Percentiles rank a stretch among this genome's conserved stretches.
phyloP scores from a whole-genome alignment of 2,329 filamentous ascomycete genomes.

The Arthrinium phaeospermum region DNA sequence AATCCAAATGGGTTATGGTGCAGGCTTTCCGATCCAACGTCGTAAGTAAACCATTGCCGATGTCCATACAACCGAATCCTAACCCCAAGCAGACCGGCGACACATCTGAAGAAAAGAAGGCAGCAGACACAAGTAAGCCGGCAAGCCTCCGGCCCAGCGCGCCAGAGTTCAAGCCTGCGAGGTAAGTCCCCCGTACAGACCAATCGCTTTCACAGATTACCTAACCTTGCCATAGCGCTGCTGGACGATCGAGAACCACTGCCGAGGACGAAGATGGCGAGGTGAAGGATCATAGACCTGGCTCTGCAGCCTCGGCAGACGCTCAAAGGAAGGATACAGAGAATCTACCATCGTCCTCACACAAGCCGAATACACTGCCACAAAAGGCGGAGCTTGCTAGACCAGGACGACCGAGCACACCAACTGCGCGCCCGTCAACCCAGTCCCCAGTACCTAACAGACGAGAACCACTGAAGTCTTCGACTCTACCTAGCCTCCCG shows the following conservation, averaged over 20 bases:
- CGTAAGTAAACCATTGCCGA: constrained; percentile 54
- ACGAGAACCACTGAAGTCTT: constrained; percentile 39
- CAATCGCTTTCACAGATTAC: not conserved
- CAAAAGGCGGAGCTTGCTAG: constrained; percentile 33
- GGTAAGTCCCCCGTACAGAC: constrained; percentile 33
- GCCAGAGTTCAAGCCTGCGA: constrained; percentile 66
- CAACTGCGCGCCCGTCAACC: constrained; percentile 26
- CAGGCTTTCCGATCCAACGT: constrained; percentile 73
- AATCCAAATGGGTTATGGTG: constrained; percentile 74
- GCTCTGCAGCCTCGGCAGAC: constrained; percentile 20
- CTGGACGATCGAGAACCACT: constrained; percentile 33
- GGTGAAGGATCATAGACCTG: constrained; percentile 63
- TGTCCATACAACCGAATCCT: constrained; percentile 24
- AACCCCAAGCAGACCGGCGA: constrained; percentile 45
- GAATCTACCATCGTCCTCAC: constrained; percentile 25
- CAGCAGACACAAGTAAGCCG: constrained; percentile 39
- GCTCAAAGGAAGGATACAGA: constrained; percentile 31
- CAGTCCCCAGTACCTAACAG: constrained; percentile 32
- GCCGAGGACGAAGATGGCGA: constrained; percentile 74
- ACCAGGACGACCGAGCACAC: constrained; percentile 27
- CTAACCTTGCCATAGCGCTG: constrained; percentile 1
- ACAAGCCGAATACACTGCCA: constrained; percentile 26
- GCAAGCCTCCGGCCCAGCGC: constrained; percentile 64
- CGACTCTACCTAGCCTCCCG: constrained; percentile 33
- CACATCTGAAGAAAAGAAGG: constrained; percentile 44